A percentile compares a stretch with the other conserved stretches of the same genome.
phyloP scores from a whole-genome alignment of 1,284 basidiomycete genomes.

The Heterobasidion occidentale region DNA sequence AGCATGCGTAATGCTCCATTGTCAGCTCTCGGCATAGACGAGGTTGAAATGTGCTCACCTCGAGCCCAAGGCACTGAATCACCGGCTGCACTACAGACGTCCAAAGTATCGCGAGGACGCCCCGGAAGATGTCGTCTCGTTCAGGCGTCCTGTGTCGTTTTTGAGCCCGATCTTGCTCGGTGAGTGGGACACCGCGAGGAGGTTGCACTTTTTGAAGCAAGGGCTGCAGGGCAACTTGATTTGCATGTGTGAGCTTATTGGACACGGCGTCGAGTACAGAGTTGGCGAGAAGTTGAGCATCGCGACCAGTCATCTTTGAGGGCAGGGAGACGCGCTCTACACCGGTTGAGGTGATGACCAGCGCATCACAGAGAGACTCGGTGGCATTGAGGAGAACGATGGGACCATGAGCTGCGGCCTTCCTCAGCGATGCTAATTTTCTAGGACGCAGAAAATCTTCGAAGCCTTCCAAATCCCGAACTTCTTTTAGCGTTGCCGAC shows the following conservation, averaged over 20 bases:
- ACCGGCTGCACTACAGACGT: not conserved
- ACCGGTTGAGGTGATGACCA: not conserved
- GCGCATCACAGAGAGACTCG: not conserved
- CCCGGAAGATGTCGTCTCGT: not conserved
- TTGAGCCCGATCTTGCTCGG: too few species aligned
- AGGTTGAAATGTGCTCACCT: not conserved
- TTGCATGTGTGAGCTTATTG: not conserved
- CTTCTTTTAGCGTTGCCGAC: not conserved
- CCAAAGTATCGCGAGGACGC: not conserved
- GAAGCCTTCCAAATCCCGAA: not conserved
- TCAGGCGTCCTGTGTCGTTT: not conserved
- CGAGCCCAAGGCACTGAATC: not conserved
- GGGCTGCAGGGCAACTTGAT: too few species aligned
- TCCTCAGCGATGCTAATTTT: not conserved
- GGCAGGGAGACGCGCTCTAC: not conserved
- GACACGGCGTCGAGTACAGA: not conserved
- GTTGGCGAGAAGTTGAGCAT: not conserved
- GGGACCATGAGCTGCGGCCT: not conserved
- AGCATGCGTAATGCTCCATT: not conserved
- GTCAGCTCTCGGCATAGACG: not conserved
- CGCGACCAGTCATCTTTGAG: not conserved
- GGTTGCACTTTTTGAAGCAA: too few species aligned
- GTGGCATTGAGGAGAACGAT: not conserved
- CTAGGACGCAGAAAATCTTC: not conserved
- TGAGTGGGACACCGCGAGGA: too few species aligned